A percentile compares a stretch with the other conserved stretches of the same genome.
These are phyloP conservation scores for Flaveria ramosissima DNA, from an alignment of 129 eudicot species.

Conservation along the genomic window DNA sequence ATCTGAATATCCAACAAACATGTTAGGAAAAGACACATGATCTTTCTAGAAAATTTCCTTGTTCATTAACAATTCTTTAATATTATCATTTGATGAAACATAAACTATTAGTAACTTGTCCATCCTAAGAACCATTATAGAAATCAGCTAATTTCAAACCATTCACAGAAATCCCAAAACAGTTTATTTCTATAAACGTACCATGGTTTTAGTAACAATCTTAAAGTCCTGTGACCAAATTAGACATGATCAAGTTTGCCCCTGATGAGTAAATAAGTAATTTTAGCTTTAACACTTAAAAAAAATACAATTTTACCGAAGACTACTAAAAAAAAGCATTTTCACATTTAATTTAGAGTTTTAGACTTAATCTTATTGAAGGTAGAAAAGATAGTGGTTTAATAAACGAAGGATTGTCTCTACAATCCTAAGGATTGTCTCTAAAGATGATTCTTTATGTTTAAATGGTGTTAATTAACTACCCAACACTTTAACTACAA, in stretches of 20 bases:
- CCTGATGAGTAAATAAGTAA: background rate
- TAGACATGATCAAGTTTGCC: background rate
- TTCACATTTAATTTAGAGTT: background rate
- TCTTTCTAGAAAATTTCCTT: background rate
- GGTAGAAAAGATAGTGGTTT: slow-evolving; percentile 3
- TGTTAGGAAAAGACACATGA: background rate
- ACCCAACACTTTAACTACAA: slow-evolving; percentile 1
- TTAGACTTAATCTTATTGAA: slow-evolving; percentile 5
- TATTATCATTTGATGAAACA: background rate
- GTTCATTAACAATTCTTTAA: background rate
- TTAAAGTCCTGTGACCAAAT: no score
- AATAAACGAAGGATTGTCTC: background rate
- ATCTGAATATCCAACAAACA: slow-evolving; percentile 51
- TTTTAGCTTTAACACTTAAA: background rate
- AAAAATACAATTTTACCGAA: background rate
- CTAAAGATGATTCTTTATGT: background rate
- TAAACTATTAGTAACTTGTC: background rate
- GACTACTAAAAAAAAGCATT: background rate
- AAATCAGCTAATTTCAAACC: background rate
- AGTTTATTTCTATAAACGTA: background rate
- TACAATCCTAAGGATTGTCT: background rate
- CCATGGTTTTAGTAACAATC: slow-evolving; percentile 6
- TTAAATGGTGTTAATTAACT: background rate
- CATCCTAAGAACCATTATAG: background rate
- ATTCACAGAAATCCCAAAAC: slow-evolving; percentile 8